Percentiles rank a stretch among this genome's conserved stretches.
Conservation (phyloP, 129 eudicot genomes). For the Chrysanthemum lavandulifolium region DNA sequence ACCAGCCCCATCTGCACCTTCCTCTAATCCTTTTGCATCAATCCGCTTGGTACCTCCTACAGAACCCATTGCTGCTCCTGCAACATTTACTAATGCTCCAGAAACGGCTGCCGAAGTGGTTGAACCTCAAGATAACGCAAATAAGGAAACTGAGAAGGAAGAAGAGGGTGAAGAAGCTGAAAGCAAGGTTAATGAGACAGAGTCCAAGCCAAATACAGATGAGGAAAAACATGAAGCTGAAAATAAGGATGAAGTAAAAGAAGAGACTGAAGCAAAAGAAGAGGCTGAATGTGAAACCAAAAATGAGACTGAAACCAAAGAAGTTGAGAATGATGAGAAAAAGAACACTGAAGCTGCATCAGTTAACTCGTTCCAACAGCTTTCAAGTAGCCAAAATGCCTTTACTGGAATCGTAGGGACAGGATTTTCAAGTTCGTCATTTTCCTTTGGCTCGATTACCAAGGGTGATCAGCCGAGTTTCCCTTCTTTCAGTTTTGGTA, state of each 20-base stretch:
- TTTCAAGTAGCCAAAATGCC: slow-evolving; percentile 86
- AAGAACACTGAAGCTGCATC: slow-evolving; percentile 43
- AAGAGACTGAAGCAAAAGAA: neutral
- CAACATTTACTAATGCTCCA: slow-evolving; percentile 6
- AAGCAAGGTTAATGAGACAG: neutral
- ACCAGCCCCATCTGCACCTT: slow-evolving; percentile 36
- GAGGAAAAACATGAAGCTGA: too few species aligned
- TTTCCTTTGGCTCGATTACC: slow-evolving; percentile 70
- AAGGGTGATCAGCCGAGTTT: slow-evolving; percentile 43
- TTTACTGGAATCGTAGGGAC: slow-evolving; percentile 85
- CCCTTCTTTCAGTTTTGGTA: slow-evolving; percentile 50
- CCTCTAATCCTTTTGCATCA: slow-evolving; percentile 86
- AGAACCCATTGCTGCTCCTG: slow-evolving; percentile 19
- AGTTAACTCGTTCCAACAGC: slow-evolving; percentile 77
- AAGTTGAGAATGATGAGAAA: slow-evolving; percentile 21
- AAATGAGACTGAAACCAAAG: slow-evolving; percentile 20
- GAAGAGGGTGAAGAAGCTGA: slow-evolving; percentile 33
- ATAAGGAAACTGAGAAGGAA: slow-evolving; percentile 13
- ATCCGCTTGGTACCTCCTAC: slow-evolving; percentile 63
- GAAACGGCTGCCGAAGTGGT: slow-evolving; percentile 26
- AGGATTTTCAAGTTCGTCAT: slow-evolving; percentile 74
- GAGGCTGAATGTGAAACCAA: slow-evolving; percentile 22
- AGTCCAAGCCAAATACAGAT: too few species aligned
- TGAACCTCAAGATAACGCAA: slow-evolving; percentile 25
- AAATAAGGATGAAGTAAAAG: too few species aligned